These are phyloP conservation scores for Colletotrichum sp. DNA, from an alignment of 2,329 filamentous ascomycete species.

Conservation along the genomic window DNA sequence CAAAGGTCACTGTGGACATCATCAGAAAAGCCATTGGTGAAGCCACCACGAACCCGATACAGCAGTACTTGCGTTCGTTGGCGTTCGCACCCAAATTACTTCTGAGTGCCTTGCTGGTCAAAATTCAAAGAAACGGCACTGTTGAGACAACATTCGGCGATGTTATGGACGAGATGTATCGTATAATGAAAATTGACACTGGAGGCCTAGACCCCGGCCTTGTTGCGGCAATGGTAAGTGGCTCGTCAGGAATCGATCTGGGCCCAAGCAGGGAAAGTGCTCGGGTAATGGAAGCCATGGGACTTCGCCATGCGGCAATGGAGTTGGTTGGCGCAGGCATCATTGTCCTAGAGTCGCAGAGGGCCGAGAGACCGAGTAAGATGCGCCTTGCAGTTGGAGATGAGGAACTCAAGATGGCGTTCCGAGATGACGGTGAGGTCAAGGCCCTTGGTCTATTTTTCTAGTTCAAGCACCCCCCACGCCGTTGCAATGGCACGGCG, in stretches of 20 bases:
- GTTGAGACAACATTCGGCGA: constrained; percentile 89
- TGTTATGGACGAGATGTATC: constrained; percentile 83
- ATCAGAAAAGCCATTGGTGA: constrained; percentile 97
- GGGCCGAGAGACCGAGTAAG: constrained; percentile 86
- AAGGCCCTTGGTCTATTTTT: constrained; percentile 73
- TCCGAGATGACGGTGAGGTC: constrained; percentile 87
- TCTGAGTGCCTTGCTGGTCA: constrained; percentile 79
- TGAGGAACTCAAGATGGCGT: constrained; percentile 87
- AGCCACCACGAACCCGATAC: constrained; percentile 89
- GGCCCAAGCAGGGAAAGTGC: background rate
- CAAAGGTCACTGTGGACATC: constrained; percentile 78
- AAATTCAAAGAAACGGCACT: constrained; percentile 82
- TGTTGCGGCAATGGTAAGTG: background rate
- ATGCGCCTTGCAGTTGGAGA: constrained; percentile 86
- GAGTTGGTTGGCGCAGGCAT: constrained; percentile 89
- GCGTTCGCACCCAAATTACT: constrained; percentile 85
- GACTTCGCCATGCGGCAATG: constrained; percentile 73
- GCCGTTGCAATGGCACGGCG: background rate
- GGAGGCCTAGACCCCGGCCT: background rate
- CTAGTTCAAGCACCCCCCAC: constrained; percentile 21
- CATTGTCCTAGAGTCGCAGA: constrained; percentile 80
- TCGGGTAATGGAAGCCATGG: constrained; percentile 7
- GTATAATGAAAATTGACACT: constrained; percentile 54
- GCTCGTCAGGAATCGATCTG: constrained; percentile 1
- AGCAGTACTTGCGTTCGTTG: constrained; percentile 84